These are phyloP conservation scores for Ustilago curta DNA, from an alignment of 1,284 basidiomycete genomes.

Conservation along the genomic window DNA sequence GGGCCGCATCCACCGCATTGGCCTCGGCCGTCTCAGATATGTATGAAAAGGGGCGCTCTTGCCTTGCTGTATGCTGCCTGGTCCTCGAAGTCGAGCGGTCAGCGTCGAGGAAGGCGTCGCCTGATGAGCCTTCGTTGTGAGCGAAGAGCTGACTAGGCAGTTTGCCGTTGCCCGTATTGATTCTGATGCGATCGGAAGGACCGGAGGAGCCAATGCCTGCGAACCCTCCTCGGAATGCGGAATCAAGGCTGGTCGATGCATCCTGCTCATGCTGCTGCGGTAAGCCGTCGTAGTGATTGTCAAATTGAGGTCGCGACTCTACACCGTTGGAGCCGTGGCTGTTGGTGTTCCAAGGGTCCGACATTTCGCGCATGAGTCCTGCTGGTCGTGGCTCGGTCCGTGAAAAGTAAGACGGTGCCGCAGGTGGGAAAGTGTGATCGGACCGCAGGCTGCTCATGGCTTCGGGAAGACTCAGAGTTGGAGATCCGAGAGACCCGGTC, in stretches of 20 bases:
- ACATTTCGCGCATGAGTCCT: slow-evolving; percentile 45
- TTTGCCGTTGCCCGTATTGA: neutral
- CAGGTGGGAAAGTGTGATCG: slow-evolving; percentile 45
- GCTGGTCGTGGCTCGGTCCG: slow-evolving; percentile 19
- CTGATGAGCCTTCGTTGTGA: slow-evolving; percentile 14
- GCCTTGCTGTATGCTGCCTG: slow-evolving; percentile 15
- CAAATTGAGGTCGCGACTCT: neutral
- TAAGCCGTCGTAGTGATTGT: slow-evolving; percentile 28
- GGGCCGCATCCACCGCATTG: slow-evolving; percentile 31
- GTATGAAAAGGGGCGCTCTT: slow-evolving; percentile 49
- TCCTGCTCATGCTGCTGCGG: slow-evolving; percentile 26
- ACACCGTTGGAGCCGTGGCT: slow-evolving; percentile 16
- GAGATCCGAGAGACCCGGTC: slow-evolving; percentile 15
- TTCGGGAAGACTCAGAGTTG: slow-evolving; percentile 14
- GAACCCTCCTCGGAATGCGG: slow-evolving; percentile 36
- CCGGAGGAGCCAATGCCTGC: slow-evolving; percentile 20
- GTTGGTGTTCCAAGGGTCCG: slow-evolving; percentile 44
- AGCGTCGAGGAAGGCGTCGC: slow-evolving; percentile 7
- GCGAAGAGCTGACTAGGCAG: slow-evolving; percentile 15
- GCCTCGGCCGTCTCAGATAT: slow-evolving; percentile 44
- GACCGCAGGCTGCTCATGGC: neutral
- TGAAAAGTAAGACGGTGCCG: slow-evolving; percentile 10
- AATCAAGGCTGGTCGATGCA: slow-evolving; percentile 24
- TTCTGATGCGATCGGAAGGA: slow-evolving; percentile 8
- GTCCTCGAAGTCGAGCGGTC: slow-evolving; percentile 3